phyloP scores from a whole-genome alignment of 2,329 filamentous ascomycete genomes.

The Beauveria brongniartii region DNA sequence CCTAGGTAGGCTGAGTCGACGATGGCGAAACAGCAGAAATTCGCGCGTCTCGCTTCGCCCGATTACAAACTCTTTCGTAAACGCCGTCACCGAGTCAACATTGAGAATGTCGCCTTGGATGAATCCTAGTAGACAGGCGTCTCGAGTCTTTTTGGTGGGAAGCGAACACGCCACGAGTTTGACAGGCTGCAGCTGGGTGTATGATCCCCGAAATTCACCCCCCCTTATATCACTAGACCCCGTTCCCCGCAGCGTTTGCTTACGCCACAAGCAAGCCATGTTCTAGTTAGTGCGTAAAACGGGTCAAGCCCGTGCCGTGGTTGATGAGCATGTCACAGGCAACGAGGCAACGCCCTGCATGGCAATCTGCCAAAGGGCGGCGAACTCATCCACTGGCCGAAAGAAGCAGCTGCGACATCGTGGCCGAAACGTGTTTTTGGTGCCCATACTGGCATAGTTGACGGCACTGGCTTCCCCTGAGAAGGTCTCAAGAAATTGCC shows the following conservation, averaged over 20 bases:
- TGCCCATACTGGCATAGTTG: neutral
- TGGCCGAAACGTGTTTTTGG: neutral
- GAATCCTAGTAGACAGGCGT: neutral
- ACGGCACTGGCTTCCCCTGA: neutral
- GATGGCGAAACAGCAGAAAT: neutral
- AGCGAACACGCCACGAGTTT: neutral
- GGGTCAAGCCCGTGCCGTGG: neutral
- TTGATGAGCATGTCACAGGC: neutral
- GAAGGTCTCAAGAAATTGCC: neutral
- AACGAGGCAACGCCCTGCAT: neutral
- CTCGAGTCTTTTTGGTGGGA: neutral
- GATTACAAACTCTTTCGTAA: neutral
- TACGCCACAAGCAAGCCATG: conserved; percentile 7
- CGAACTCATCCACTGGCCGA: neutral
- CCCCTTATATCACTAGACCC: neutral
- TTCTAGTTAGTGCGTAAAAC: conserved; percentile 5
- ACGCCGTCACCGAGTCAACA: neutral
- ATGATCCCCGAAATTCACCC: conserved; percentile 2
- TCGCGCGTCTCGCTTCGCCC: neutral
- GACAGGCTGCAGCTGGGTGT: neutral
- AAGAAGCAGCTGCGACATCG: neutral
- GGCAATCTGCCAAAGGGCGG: neutral
- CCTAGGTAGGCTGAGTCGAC: neutral
- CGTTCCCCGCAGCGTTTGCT: conserved; percentile 3
- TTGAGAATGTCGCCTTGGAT: neutral